Conservation (phyloP, 371 early-diverging fungal genomes). For the Nematocida displodere region DNA sequence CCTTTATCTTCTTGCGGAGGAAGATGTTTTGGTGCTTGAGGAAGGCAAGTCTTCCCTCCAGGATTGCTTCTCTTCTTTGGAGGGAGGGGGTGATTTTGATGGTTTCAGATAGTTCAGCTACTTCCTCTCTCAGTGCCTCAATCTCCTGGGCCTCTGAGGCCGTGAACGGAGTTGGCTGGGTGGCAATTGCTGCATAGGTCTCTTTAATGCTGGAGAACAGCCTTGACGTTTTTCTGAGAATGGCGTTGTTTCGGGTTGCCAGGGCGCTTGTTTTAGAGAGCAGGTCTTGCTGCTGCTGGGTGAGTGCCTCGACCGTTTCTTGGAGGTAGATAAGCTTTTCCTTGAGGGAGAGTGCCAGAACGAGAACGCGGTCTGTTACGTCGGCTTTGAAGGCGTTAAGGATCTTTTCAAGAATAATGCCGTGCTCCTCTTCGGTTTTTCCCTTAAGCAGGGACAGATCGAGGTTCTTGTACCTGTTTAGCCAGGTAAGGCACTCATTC, state of each 20-base stretch:
- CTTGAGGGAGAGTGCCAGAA: conserved; percentile 2
- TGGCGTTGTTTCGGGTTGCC: background rate
- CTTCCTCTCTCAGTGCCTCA: too few relatives aligned
- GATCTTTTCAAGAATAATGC: conserved; percentile 28
- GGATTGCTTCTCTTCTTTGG: background rate
- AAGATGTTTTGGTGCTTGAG: background rate
- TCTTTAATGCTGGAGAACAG: too few relatives aligned
- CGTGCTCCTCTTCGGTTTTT: conserved; percentile 23
- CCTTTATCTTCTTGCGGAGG: background rate
- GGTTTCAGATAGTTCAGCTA: too few relatives aligned
- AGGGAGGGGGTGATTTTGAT: too few relatives aligned
- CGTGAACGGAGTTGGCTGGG: too few relatives aligned
- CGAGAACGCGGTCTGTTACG: background rate
- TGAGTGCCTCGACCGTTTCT: background rate
- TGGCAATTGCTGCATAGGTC: too few relatives aligned
- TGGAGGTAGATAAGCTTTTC: background rate
- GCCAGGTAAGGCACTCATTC: background rate
- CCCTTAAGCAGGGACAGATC: conserved; percentile 1
- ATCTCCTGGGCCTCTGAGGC: too few relatives aligned
- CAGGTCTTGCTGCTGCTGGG: background rate
- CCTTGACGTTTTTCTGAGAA: background rate
- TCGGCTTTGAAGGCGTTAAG: conserved; percentile 35
- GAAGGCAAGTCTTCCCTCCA: too few relatives aligned
- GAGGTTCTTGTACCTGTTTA: conserved; percentile 19
- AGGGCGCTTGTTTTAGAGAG: background rate